These are phyloP conservation scores for Aegilops sharonensis DNA, from an alignment of 176 grass and related monocot genomes.

Conservation along the genomic window DNA sequence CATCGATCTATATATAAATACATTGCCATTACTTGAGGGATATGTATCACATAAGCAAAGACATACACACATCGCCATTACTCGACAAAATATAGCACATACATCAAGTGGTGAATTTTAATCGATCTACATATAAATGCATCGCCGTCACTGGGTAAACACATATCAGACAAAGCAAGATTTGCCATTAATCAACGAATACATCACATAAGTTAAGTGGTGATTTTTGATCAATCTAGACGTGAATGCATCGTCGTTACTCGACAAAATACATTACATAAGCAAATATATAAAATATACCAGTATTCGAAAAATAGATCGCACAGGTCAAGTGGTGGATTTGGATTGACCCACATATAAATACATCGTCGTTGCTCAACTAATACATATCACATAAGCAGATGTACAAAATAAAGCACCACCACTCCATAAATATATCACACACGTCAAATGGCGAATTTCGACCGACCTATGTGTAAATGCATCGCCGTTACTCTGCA, in stretches of 20 bases:
- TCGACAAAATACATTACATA: too few relatives aligned
- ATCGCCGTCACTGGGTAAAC: background rate
- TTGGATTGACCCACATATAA: background rate
- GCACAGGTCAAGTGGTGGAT: background rate
- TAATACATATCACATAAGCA: too few relatives aligned
- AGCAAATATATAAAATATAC: background rate
- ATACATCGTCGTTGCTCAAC: accelerated
- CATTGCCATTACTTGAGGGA: too few relatives aligned
- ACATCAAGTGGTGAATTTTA: too few relatives aligned
- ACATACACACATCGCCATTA: background rate
- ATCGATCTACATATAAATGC: background rate
- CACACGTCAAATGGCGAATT: background rate
- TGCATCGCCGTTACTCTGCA: background rate
- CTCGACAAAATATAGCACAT: background rate
- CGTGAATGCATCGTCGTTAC: too few relatives aligned
- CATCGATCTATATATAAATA: too few relatives aligned
- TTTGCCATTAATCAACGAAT: background rate
- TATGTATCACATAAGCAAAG: too few relatives aligned
- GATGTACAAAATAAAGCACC: too few relatives aligned
- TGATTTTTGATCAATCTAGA: too few relatives aligned
- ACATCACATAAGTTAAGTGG: background rate
- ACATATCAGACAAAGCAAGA: too few relatives aligned
- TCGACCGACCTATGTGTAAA: background rate
- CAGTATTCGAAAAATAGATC: background rate
- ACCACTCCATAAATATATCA: background rate